Evolutionary conservation across 1,139 yeast species (phyloP), one percentile per base, ranked within the genome.

Genomic region (Pneumocystis murina): DNA sequence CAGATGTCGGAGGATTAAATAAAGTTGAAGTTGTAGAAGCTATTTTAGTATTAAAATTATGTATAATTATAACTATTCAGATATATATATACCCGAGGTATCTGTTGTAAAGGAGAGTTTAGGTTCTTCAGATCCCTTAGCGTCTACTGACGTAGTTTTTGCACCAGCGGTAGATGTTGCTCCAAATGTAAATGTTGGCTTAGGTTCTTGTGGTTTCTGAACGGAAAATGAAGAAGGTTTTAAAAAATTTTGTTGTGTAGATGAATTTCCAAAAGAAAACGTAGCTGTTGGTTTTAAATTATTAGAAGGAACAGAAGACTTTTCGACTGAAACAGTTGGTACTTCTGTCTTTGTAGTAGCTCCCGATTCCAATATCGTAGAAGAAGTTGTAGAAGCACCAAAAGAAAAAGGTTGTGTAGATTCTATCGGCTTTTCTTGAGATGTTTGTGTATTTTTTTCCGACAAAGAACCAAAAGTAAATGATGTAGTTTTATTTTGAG

Each of bases 1-100:
- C 69, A n/a, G 68, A 68, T 28, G 68, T 57, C 16, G 68, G 67
- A 59, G 69, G 60, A 24, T 59, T 58, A 55, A 61, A 43, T 57
- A 62, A 60, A 17, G 59, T 48, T 16, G 63, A 63, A 35, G 62
- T n/a, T 5, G 24, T 40, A 20, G 43, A 28, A 4, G 64, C 60
- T 58, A 30, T 20, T 30, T 58, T 20, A 12, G 16, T 24, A 48
- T 48, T 48, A 48, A 24, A 48, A 48, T 12, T 20, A 20, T 24
- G 14, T 12, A 24, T 24, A 48, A 20, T 48, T 10, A 10, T 20
- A 20, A 3, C 14, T 24, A 48, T 8, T 14, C 40, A 35, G 6
- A 43, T 8, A 24, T 8, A 5, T 24, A 17, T 12, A 48, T 48
- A 48, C 55, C 7, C 24, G 55, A 48, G 5, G 30, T 48, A 48